phyloP scores from a whole-genome alignment of 2,329 filamentous ascomycete genomes.

The Lachnellula cervina region DNA sequence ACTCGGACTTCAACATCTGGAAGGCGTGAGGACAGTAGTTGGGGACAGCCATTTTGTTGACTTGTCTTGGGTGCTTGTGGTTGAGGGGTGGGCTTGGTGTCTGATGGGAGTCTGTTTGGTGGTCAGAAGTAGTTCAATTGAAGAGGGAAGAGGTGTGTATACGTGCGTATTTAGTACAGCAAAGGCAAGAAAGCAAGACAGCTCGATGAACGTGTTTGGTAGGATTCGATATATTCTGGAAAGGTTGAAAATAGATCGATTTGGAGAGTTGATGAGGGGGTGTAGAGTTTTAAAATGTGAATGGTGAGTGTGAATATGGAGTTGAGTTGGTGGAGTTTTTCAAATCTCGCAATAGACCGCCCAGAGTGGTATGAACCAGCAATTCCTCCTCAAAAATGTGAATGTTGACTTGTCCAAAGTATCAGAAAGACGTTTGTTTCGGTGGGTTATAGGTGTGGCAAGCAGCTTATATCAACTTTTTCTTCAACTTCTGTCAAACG shows the following conservation, averaged over 20 bases:
- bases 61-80: background rate
- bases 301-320: background rate
- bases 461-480: slow-evolving; percentile 1
- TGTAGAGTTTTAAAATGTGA: background rate
- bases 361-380: background rate
- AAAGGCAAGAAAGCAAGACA: background rate
- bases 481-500: background rate
- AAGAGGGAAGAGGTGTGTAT: background rate
- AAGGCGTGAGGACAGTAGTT: slow-evolving; percentile 58
- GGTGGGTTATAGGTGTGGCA: background rate
- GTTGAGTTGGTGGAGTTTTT: background rate
- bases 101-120: background rate
- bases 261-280: background rate
- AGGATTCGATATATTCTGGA: background rate
- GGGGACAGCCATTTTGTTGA: slow-evolving; percentile 45
- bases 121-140: background rate
- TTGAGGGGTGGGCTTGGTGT: background rate
- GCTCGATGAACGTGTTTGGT: background rate
- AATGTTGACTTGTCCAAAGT: background rate
- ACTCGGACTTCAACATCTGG: slow-evolving; percentile 63
- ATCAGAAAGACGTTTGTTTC: background rate
- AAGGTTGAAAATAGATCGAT: background rate
- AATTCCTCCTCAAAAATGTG: background rate
- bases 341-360: background rate
- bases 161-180: background rate